phyloP scores from a whole-genome alignment of 192 early-diverging fungal species.

The Linnemannia zychae region DNA sequence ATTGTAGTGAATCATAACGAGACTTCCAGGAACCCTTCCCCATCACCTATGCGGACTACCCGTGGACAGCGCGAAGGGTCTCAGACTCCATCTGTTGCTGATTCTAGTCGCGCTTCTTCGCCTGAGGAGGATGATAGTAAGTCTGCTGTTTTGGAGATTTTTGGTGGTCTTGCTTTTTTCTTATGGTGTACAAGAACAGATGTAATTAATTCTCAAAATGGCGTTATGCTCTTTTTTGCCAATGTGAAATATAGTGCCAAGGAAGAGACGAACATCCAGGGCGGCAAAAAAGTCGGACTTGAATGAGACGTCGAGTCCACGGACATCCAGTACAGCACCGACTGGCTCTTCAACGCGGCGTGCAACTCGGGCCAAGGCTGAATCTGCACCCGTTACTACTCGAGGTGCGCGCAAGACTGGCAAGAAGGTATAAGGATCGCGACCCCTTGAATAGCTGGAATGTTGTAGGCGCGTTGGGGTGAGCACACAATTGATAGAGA shows the following conservation, averaged over 20 bases:
- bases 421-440: conserved; percentile 33
- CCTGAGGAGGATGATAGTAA: conserved; percentile 68
- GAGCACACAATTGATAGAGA: no score
- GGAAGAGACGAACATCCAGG: conserved; percentile 39
- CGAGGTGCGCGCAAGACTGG: conserved; percentile 43
- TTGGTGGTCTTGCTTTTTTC: neutral
- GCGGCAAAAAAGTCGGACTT: conserved; percentile 48
- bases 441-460: no score
- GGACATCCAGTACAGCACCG: conserved; percentile 26
- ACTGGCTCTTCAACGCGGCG: conserved; percentile 23
- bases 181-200: neutral
- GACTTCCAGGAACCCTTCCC: conserved; percentile 40
- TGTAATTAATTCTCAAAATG: neutral
- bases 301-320: conserved; percentile 53
- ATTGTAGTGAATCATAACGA: conserved; percentile 48
- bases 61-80: conserved; percentile 58
- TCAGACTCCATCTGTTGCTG: conserved; percentile 58
- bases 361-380: conserved; percentile 40
- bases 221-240: neutral
- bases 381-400: conserved; percentile 23
- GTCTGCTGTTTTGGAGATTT: neutral
- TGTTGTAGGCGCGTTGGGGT: no score
- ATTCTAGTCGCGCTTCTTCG: conserved; percentile 62
- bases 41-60: conserved; percentile 55
- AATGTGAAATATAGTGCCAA: conserved; percentile 18